These are phyloP conservation scores for Hypholoma fasciculare DNA, from an alignment of 768 basidiomycete species.

Conservation along the genomic window DNA sequence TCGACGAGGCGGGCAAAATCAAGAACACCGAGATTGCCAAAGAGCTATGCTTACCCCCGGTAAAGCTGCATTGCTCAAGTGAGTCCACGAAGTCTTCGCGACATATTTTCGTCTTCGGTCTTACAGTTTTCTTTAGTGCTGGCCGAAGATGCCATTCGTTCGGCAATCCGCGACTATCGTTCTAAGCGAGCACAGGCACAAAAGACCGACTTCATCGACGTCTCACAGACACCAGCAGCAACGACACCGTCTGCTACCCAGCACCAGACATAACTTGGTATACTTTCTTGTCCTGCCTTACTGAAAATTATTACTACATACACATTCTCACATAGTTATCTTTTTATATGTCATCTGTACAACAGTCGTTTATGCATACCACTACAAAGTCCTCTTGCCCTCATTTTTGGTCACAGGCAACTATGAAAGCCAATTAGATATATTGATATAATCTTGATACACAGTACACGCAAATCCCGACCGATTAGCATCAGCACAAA, in stretches of 20 bases:
- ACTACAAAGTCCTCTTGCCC: conserved; percentile 1
- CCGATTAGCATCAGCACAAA: background rate
- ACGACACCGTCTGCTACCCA: conserved; percentile 48
- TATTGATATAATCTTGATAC: background rate
- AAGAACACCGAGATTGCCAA: conserved; percentile 99
- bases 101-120: conserved; percentile 3
- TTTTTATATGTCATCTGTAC: conserved; percentile 28
- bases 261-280: conserved; percentile 27
- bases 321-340: conserved; percentile 14
- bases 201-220: conserved; percentile 69
- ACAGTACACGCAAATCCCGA: background rate
- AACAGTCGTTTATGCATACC: conserved; percentile 26
- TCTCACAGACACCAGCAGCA: conserved; percentile 54
- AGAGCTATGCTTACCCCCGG: conserved; percentile 92
- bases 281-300: conserved; percentile 7
- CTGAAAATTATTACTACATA: conserved; percentile 18
- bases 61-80: conserved; percentile 96
- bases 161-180: conserved; percentile 95
- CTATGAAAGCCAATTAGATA: background rate
- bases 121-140: conserved; percentile 56
- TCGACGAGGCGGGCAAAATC: conserved; percentile 94
- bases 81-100: conserved; percentile 28
- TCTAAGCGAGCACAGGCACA: conserved; percentile 70
- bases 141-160: conserved; percentile 98
- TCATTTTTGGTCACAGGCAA: background rate